A percentile compares a stretch with the other conserved stretches of the same genome.
Evolutionary conservation across 108 stramenopile species (phyloP).

Genomic region (Skeletonema grethae): DNA sequence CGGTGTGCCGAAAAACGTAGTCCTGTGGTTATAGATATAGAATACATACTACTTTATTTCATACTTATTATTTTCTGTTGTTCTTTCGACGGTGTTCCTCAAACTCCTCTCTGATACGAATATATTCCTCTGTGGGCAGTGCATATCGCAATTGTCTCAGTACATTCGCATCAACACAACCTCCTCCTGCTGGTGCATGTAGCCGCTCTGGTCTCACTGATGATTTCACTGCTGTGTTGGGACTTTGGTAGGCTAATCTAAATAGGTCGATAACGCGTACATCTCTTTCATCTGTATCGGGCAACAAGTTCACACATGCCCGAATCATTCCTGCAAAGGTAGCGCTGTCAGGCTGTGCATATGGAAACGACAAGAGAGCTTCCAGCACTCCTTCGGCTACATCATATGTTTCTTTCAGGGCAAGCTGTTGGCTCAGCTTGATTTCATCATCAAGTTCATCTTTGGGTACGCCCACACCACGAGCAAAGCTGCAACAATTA

Average conservation of each 20-base stretch:
- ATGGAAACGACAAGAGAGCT: slow-evolving; percentile 23
- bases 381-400: slow-evolving; percentile 30
- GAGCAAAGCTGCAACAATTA: slow-evolving; percentile 44
- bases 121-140: slow-evolving; percentile 41
- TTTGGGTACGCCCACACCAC: slow-evolving; percentile 19
- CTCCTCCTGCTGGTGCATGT: slow-evolving; percentile 28
- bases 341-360: slow-evolving; percentile 31
- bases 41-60: not conserved
- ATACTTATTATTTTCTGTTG: not conserved
- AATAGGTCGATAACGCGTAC: slow-evolving; percentile 33
- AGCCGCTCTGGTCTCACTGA: slow-evolving; percentile 14
- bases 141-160: slow-evolving; percentile 36
- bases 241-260: slow-evolving; percentile 28
- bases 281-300: slow-evolving; percentile 42
- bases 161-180: slow-evolving; percentile 43
- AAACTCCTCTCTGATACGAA: slow-evolving; percentile 45
- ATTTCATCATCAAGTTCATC: slow-evolving; percentile 25
- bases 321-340: slow-evolving; percentile 43
- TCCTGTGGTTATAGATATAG: slow-evolving; percentile 62
- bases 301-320: slow-evolving; percentile 33
- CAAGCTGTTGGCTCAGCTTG: slow-evolving; percentile 9
- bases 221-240: slow-evolving; percentile 10
- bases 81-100: slow-evolving; percentile 36
- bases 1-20: slow-evolving; percentile 63
- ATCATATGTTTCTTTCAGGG: slow-evolving; percentile 16